phyloP scores from a whole-genome alignment of 2,329 filamentous ascomycete genomes.

The Calycina herbarum region DNA sequence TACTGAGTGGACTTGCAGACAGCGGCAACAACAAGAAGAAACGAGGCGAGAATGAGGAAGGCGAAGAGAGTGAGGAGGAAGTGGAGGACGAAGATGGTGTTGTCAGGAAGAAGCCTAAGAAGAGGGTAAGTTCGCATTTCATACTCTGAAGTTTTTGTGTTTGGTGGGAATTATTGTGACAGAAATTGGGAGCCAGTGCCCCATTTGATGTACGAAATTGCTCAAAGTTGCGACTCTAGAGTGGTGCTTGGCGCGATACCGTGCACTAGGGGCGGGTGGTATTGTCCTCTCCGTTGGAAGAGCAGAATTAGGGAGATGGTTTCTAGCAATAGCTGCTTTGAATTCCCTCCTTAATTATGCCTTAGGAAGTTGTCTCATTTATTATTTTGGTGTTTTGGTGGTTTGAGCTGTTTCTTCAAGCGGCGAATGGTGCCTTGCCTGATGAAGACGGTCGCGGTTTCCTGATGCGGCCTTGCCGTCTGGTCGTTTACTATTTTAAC shows the following conservation, averaged over 20 bases:
- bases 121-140: slow-evolving; percentile 59
- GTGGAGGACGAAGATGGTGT: slow-evolving; percentile 58
- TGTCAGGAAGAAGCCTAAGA: slow-evolving; percentile 63
- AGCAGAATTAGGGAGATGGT: not conserved
- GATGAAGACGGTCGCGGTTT: too few relatives aligned
- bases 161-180: not conserved
- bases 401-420: too few relatives aligned
- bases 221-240: too few relatives aligned
- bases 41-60: slow-evolving; percentile 65
- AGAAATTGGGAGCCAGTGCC: too few relatives aligned
- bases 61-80: slow-evolving; percentile 61
- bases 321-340: not conserved
- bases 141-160: slow-evolving; percentile 10
- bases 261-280: too few relatives aligned
- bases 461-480: too few relatives aligned
- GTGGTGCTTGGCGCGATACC: too few relatives aligned
- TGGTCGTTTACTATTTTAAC: too few relatives aligned
- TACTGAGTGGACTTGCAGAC: slow-evolving; percentile 90
- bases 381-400: too few relatives aligned
- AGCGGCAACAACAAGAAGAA: slow-evolving; percentile 74
- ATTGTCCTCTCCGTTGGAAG: not conserved
- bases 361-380: not conserved
- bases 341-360: not conserved
- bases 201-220: too few relatives aligned
- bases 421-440: too few relatives aligned